phyloP scores from a whole-genome alignment of 495 filamentous ascomycete species.

The Wilcoxina mikolae region DNA sequence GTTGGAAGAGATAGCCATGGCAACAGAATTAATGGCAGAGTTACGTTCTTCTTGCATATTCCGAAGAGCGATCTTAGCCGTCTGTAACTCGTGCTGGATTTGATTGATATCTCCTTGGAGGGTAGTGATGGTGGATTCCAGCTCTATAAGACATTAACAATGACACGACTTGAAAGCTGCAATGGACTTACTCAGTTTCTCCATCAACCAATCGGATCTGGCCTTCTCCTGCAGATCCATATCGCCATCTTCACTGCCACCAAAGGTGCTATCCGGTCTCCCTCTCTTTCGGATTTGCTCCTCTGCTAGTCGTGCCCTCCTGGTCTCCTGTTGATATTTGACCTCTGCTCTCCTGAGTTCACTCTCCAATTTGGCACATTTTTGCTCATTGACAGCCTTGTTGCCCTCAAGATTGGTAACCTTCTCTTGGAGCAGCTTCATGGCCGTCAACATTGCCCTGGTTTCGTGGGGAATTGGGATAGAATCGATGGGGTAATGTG shows the following conservation, averaged over 20 bases:
- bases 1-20: conserved; percentile 45
- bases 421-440: conserved; percentile 52
- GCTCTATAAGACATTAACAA: conserved; percentile 30
- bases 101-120: conserved; percentile 45
- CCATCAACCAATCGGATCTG: conserved; percentile 21
- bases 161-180: not conserved
- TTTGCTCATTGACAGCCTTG: conserved; percentile 44
- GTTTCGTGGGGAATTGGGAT: conserved; percentile 55
- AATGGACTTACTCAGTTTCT: conserved; percentile 24
- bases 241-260: conserved; percentile 33
- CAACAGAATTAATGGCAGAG: conserved; percentile 46
- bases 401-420: conserved; percentile 45
- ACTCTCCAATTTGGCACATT: conserved; percentile 45
- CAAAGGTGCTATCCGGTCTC: conserved; percentile 26
- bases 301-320: conserved; percentile 34
- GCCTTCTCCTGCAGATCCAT: conserved; percentile 30
- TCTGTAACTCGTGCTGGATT: conserved; percentile 42
- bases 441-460: conserved; percentile 51
- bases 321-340: conserved; percentile 33
- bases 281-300: conserved; percentile 30
- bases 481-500: conserved; percentile 39
- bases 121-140: conserved; percentile 43
- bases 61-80: conserved; percentile 45
- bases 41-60: conserved; percentile 45
- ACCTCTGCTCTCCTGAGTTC: conserved; percentile 39